Percentiles rank a stretch among this genome's conserved stretches.
Evolutionary conservation across 2,329 filamentous ascomycete genomes (phyloP).

Genomic region (Setomelanomma holmii): DNA sequence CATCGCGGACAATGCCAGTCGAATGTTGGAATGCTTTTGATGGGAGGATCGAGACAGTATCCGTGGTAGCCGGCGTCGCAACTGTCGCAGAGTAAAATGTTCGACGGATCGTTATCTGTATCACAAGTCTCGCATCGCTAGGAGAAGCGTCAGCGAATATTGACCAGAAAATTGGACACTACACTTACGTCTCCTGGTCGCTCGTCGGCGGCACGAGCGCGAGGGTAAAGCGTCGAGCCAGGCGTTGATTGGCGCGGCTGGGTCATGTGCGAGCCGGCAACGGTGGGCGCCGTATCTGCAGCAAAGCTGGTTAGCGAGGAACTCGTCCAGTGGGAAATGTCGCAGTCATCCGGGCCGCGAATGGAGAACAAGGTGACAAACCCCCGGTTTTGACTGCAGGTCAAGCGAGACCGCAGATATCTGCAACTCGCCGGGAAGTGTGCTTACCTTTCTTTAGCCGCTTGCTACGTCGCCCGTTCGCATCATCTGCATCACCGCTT

Average conservation of each 20-base stretch:
- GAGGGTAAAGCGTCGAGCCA: constrained; percentile 60
- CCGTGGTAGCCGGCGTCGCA: constrained; percentile 91
- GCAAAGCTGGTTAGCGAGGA: constrained; percentile 31
- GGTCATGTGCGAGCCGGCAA: constrained; percentile 96
- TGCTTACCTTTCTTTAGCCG: constrained; percentile 82
- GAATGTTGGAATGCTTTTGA: constrained; percentile 76
- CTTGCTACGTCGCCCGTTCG: constrained; percentile 77
- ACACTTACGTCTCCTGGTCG: constrained; percentile 64
- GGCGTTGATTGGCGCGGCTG: constrained; percentile 84
- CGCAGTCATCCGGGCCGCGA: constrained; percentile 18
- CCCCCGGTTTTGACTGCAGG: constrained; percentile 32
- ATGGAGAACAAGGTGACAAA: constrained; percentile 25
- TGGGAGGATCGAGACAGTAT: constrained; percentile 84
- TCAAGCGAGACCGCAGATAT: constrained; percentile 24
- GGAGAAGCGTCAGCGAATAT: constrained; percentile 34
- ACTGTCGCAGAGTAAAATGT: constrained; percentile 83
- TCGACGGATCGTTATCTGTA: constrained; percentile 73
- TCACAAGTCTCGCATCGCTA: constrained; percentile 88
- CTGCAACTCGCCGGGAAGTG: constrained; percentile 18
- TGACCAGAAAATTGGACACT: not conserved
- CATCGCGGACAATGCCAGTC: constrained; percentile 98
- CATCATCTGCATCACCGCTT: constrained; percentile 61
- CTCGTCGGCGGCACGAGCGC: constrained; percentile 61
- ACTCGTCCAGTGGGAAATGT: constrained; percentile 26
- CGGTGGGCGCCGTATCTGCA: constrained; percentile 71